Base-by-base conservation (phyloP, 2,329 filamentous ascomycete genomes). In the Myriangium duriaei region DNA sequence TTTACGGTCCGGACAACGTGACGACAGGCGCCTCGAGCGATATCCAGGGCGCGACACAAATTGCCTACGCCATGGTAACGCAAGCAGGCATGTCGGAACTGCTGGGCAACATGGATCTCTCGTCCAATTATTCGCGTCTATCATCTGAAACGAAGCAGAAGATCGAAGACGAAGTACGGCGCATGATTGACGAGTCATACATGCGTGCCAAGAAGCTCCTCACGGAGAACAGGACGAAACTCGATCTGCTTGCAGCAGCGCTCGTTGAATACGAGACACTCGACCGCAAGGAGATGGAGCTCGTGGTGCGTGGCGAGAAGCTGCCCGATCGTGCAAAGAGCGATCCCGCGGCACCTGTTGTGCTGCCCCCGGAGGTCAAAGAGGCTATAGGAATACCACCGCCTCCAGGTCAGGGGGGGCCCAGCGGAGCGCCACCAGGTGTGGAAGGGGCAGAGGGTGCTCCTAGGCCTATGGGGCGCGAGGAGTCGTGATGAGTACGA, bases 251-350 rank as follows among this genome's bases (percentile, higher is more conserved):
- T 7, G 88, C 91, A 17, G 78, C 87, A 53, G 91, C 87, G 4
- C 70, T 98, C 7, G 76, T 98, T 21, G 79, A 95, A 59, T 96
- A 95, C 59, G 91, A 98, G 67, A 95, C 86, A 0, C 64, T 98
- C 36, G 81, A 81, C 57, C 82, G 80, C 58, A 77, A 81, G 3
- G 91, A 98, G 59, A 92, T 96, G 45, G 77, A 87, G 58, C 84
- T 81, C 65, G 83, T 96, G 4, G 78, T 98, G 46, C 75, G 74
- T 37, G 91, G 91, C 24, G 85, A 95, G 62, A 79, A 81, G 54
- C 65, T 98, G 26, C 68, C 77, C 1, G 71, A 73, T 32, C 82
- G 83, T 43, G 61, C 83, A 35, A 71, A 69, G 43, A 65, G 59
- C 29, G 53, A 74, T 43, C 68, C 74, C 13, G 60, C 67, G 37